Conservation (phyloP, 257 asterid species). For the Ehretia macrophylla region DNA sequence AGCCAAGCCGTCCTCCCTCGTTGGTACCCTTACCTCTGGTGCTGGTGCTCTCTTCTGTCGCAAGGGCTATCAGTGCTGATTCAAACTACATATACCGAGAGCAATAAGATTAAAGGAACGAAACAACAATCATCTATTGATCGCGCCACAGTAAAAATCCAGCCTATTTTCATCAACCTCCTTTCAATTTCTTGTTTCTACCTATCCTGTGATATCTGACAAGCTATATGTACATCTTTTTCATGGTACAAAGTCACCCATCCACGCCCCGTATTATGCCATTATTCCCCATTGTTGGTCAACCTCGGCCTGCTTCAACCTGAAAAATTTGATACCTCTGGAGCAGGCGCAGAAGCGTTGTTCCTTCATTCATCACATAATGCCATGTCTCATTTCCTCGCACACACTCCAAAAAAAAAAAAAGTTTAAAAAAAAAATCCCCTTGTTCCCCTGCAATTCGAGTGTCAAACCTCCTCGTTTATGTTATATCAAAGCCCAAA, state of each 20-base stretch:
- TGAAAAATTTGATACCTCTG: not conserved
- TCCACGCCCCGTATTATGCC: not conserved
- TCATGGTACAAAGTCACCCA: too few species aligned
- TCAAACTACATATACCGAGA: not conserved
- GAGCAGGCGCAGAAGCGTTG: constrained; percentile 40
- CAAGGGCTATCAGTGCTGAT: constrained; percentile 33
- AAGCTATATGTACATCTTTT: too few species aligned
- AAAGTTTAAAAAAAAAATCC: too few species aligned
- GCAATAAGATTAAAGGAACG: not conserved
- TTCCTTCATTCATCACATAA: not conserved
- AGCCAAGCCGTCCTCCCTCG: constrained; percentile 37
- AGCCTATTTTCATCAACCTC: too few species aligned
- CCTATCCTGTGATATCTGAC: too few species aligned
- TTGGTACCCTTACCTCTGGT: constrained; percentile 32
- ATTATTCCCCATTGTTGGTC: constrained; percentile 10
- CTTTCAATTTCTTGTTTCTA: too few species aligned
- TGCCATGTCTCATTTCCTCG: not conserved
- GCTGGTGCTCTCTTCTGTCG: constrained; percentile 47
- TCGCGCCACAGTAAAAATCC: too few species aligned
- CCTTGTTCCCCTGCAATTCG: not conserved
- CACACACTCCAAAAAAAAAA: too few species aligned
- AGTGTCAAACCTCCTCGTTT: constrained; percentile 2
- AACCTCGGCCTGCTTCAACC: constrained; percentile 33
- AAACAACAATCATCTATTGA: too few species aligned
- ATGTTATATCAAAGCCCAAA: too few species aligned